Evolutionary conservation across 2,329 filamentous ascomycete genomes (phyloP), one percentile per base, ranked within the genome.

Genomic region (Pseudodiploospora longispora): DNA sequence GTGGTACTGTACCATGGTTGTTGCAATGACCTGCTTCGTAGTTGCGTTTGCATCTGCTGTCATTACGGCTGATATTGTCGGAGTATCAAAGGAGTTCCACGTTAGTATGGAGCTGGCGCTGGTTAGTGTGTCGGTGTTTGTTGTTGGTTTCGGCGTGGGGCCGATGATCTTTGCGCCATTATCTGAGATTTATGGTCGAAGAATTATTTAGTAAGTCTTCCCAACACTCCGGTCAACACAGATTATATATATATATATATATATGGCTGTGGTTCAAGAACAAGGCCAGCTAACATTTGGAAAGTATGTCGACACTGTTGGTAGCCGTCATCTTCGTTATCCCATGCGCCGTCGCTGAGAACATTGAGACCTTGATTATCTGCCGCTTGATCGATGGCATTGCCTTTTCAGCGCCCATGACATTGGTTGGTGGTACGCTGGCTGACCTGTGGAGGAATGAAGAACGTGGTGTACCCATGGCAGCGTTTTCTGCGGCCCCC

Each of bases 1-100:
- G 65, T 91, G 87, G 86, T 87, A 83, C 57, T 83, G 79, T 58
- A 95, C 88, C 27, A 88, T 94, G 83, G 80, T 87, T 10, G 87
- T 95, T 0, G 85, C 88, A 1, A 50, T 77, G 27, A 86, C 83
- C 2, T 87, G 83, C 57, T 87, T 88, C 58, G 81, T 85, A 35
- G 83, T 87, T 37, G 82, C 83, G 0, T 79, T 87, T 46, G 70
- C 72, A 27, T 87, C 82, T 40, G 80, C 81, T 41, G 82, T 94
- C 52, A 82, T 94, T 58, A 94, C 88, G 0, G 80, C 87, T 8
- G 84, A 89, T 58, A 70, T 94, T 4, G 67, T 59, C 3, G 84
- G 82, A 2, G 80, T 87, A 0, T 61, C 69, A 1, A 56, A 78
- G 10, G 71, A 78, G 41, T 89, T 94, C 51, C 44, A 73, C 43